These are phyloP conservation scores for Monosporascus sp. DNA, from an alignment of 2,329 filamentous ascomycete genomes.

Conservation along the genomic window DNA sequence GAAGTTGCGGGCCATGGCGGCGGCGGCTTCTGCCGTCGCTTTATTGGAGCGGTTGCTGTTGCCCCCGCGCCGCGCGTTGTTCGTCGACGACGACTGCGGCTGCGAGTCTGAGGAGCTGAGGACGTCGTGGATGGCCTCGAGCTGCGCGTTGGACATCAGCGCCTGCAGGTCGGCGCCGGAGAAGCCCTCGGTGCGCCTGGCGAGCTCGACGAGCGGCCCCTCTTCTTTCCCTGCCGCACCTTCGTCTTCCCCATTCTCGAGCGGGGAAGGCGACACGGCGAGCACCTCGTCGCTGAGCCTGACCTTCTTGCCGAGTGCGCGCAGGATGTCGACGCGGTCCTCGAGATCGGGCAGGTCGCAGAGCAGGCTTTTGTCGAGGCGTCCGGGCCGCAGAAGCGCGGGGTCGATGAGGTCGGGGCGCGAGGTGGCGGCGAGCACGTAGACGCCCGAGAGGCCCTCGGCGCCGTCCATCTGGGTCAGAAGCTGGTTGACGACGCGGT, in stretches of 20 bases:
- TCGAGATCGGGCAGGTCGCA: slow-evolving; percentile 80
- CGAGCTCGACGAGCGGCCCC: slow-evolving; percentile 64
- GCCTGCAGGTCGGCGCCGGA: slow-evolving; percentile 93
- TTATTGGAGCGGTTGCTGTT: slow-evolving; percentile 27
- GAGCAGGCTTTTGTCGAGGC: slow-evolving; percentile 86
- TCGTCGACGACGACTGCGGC: slow-evolving; percentile 4
- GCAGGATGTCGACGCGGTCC: slow-evolving; percentile 84
- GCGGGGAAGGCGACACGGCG: slow-evolving; percentile 32
- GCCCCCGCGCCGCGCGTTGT: slow-evolving; percentile 29
- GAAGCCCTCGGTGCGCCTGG: slow-evolving; percentile 77
- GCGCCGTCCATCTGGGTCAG: slow-evolving; percentile 98
- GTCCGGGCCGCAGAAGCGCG: slow-evolving; percentile 81
- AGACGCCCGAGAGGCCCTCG: slow-evolving; percentile 89
- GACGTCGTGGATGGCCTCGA: slow-evolving; percentile 94
- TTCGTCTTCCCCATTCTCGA: background rate
- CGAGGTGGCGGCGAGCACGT: slow-evolving; percentile 90
- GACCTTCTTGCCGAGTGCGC: slow-evolving; percentile 76
- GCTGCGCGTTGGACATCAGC: slow-evolving; percentile 89
- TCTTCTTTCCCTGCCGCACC: slow-evolving; percentile 16
- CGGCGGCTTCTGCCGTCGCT: slow-evolving; percentile 12
- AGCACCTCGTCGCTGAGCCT: slow-evolving; percentile 61
- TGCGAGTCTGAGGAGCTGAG: slow-evolving; percentile 54
- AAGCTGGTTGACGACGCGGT: slow-evolving; percentile 95
- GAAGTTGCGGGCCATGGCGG: slow-evolving; percentile 47
- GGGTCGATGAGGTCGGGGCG: slow-evolving; percentile 94